These are phyloP conservation scores for Botrytis galanthina DNA, from an alignment of 2,329 filamentous ascomycete genomes.

Conservation along the genomic window DNA sequence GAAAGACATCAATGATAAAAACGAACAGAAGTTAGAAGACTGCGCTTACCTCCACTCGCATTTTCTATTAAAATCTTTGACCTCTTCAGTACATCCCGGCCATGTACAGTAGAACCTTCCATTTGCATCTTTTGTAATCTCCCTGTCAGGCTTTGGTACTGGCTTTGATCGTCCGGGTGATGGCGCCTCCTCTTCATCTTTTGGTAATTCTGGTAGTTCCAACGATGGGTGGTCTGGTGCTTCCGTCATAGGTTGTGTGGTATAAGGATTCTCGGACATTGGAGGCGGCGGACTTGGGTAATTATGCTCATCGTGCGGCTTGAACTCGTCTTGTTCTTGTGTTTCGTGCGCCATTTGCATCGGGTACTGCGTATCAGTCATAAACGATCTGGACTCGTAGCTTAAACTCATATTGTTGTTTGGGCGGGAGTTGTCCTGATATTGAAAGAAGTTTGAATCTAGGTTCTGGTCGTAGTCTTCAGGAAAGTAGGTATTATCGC, in stretches of 20 bases:
- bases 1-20: background rate
- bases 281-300: slow-evolving; percentile 37
- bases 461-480: background rate
- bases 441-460: slow-evolving; percentile 10
- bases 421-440: background rate
- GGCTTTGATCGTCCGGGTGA: slow-evolving; percentile 44
- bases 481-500: slow-evolving; percentile 2
- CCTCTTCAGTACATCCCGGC: slow-evolving; percentile 63
- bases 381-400: slow-evolving; percentile 34
- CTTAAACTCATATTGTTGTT: slow-evolving; percentile 32
- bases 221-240: slow-evolving; percentile 28
- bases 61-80: slow-evolving; percentile 70
- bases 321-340: slow-evolving; percentile 34
- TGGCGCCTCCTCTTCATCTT: slow-evolving; percentile 35
- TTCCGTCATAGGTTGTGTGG: slow-evolving; percentile 29
- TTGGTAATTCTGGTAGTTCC: slow-evolving; percentile 33
- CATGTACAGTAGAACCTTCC: slow-evolving; percentile 77
- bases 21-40: slow-evolving; percentile 27
- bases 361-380: slow-evolving; percentile 31
- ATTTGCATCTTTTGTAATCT: slow-evolving; percentile 60
- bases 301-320: slow-evolving; percentile 31
- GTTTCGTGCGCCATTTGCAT: slow-evolving; percentile 34
- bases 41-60: slow-evolving; percentile 81
- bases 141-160: slow-evolving; percentile 58
- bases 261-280: slow-evolving; percentile 36